A percentile compares a stretch with the other conserved stretches of the same genome.
Conservation (phyloP, 2,329 filamentous ascomycete genomes). For the Cladosporium oxysporum region DNA sequence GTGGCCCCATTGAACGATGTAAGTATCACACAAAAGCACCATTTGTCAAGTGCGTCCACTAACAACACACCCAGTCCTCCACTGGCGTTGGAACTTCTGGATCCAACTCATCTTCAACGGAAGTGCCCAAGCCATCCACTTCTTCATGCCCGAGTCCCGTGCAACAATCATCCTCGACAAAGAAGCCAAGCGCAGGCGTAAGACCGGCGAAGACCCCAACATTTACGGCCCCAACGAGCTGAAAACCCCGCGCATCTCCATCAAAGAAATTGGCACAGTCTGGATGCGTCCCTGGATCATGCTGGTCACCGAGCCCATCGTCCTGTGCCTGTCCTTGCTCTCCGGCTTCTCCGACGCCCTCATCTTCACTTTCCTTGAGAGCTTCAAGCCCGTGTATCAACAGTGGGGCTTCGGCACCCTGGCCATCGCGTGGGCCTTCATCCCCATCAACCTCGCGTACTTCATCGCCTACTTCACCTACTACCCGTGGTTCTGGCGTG, state of each 20-base stretch:
- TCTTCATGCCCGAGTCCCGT: slow-evolving; percentile 71
- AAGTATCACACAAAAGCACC: neutral
- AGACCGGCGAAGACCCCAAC: slow-evolving; percentile 59
- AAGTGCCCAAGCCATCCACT: slow-evolving; percentile 66
- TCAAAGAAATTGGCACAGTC: slow-evolving; percentile 48
- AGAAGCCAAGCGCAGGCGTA: slow-evolving; percentile 70
- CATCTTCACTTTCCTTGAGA: slow-evolving; percentile 75
- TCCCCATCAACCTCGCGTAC: slow-evolving; percentile 53
- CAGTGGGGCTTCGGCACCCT: slow-evolving; percentile 64
- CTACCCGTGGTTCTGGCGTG: slow-evolving; percentile 60
- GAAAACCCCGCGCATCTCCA: slow-evolving; percentile 38
- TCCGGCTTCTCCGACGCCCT: slow-evolving; percentile 71
- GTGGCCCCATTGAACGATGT: slow-evolving; percentile 38
- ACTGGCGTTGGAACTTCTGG: slow-evolving; percentile 80
- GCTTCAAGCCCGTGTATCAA: slow-evolving; percentile 64
- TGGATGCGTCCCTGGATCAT: slow-evolving; percentile 68
- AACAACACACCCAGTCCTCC: slow-evolving; percentile 37
- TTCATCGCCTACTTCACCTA: slow-evolving; percentile 61
- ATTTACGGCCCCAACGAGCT: slow-evolving; percentile 74
- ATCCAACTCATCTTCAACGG: slow-evolving; percentile 78
- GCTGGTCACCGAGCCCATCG: slow-evolving; percentile 72
- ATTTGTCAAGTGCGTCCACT: neutral
- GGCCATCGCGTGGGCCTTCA: slow-evolving; percentile 60
- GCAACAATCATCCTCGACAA: slow-evolving; percentile 73
- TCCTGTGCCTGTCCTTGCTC: slow-evolving; percentile 66